Evolutionary conservation across 2,329 filamentous ascomycete genomes (phyloP).

Genomic region (Aspergillus brasiliensis): DNA sequence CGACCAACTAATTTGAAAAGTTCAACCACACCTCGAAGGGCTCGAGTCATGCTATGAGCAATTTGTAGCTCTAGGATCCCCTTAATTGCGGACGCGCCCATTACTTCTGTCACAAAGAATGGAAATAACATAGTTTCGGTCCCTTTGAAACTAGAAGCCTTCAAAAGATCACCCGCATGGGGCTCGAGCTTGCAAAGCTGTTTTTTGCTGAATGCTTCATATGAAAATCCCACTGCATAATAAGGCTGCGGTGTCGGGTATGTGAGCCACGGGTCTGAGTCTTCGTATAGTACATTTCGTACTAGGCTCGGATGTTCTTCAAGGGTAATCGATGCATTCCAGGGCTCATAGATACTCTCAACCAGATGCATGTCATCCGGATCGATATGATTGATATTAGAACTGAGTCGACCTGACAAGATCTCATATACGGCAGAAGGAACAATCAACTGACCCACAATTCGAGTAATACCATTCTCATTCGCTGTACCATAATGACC

Average conservation of each 20-base stretch:
- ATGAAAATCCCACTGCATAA: conserved; percentile 3
- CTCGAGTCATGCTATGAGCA: conserved; percentile 5
- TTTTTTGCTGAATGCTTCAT: neutral
- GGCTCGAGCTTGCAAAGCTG: neutral
- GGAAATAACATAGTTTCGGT: neutral
- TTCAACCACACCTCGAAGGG: conserved; percentile 5
- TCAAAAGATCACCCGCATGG: neutral
- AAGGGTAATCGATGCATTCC: neutral
- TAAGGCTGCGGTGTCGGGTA: conserved; percentile 6
- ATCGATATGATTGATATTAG: no score
- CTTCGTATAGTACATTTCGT: no score
- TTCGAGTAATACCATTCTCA: neutral
- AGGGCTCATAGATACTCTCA: neutral
- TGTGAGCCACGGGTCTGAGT: neutral
- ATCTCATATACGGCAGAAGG: neutral
- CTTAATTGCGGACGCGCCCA: neutral
- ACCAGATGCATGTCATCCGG: no score
- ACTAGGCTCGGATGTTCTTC: neutral
- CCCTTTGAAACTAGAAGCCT: neutral
- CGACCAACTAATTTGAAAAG: conserved; percentile 1
- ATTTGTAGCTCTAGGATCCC: neutral
- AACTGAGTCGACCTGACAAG: neutral
- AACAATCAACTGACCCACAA: neutral
- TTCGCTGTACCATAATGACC: no score
- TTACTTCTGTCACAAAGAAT: conserved; percentile 1